Evolutionary conservation across 106 monocot species (phyloP).

Genomic region (Dendrobium huoshanense): DNA sequence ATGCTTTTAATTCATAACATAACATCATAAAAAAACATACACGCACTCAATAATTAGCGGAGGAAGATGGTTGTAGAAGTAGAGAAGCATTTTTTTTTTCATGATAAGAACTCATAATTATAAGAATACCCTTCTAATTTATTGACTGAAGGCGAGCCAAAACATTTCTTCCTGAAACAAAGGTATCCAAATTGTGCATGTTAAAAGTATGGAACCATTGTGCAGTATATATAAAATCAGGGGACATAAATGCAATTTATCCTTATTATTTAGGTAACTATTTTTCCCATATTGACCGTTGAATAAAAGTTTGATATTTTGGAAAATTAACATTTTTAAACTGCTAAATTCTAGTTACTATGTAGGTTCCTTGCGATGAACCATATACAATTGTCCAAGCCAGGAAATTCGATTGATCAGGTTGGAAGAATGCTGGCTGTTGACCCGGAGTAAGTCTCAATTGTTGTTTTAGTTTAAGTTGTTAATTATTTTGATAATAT

Average conservation of each 20-base stretch:
- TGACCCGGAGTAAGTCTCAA: slow-evolving; percentile 63
- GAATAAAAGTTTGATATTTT: neutral
- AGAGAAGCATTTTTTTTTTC: neutral
- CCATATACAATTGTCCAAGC: slow-evolving; percentile 65
- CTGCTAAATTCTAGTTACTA: neutral
- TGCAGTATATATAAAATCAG: neutral
- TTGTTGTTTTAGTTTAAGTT: neutral
- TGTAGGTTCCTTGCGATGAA: slow-evolving; percentile 73
- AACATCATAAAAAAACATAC: too few species aligned
- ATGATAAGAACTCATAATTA: neutral
- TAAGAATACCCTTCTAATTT: neutral
- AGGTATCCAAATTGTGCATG: neutral
- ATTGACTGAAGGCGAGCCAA: neutral
- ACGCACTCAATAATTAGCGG: neutral
- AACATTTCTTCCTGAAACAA: neutral
- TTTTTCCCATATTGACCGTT: neutral
- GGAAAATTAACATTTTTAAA: neutral
- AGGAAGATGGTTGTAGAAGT: neutral
- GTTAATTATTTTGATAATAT: neutral
- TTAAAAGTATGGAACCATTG: neutral
- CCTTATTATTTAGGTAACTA: neutral
- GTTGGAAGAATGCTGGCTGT: slow-evolving; percentile 86
- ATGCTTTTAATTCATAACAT: too few species aligned
- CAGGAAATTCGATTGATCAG: slow-evolving; percentile 59
- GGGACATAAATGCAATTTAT: neutral